Evolutionary conservation across 306 rosid species (phyloP).

Genomic region (Cicer chorassanicum): DNA sequence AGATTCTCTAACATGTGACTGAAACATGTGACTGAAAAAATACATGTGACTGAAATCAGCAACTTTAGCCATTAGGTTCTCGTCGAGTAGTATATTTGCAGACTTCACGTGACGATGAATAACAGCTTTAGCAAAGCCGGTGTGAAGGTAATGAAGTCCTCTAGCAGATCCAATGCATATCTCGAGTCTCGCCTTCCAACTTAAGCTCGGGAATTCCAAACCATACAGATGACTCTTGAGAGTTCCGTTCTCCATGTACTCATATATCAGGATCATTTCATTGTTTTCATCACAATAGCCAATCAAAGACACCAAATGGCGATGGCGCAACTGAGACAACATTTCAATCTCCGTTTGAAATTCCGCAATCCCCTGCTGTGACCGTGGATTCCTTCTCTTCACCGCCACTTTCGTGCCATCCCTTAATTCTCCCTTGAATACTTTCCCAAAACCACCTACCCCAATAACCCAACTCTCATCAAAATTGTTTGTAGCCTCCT

Average conservation of each 20-base stretch:
- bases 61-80: conserved; percentile 91
- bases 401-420: conserved; percentile 87
- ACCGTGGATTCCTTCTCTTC: conserved; percentile 84
- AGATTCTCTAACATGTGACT: no score
- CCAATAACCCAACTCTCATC: conserved; percentile 86
- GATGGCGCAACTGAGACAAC: conserved; percentile 89
- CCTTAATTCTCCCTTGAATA: conserved; percentile 72
- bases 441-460: conserved; percentile 86
- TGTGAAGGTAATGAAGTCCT: conserved; percentile 95
- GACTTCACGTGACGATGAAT: no score
- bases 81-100: conserved; percentile 87
- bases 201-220: conserved; percentile 64
- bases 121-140: conserved; percentile 85
- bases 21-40: no score
- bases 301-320: conserved; percentile 85
- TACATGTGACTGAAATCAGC: no score
- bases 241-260: conserved; percentile 92
- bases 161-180: conserved; percentile 91
- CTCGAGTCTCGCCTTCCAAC: conserved; percentile 89
- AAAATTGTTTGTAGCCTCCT: conserved; percentile 78
- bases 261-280: conserved; percentile 89
- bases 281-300: conserved; percentile 89
- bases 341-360: no score
- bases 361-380: conserved; percentile 85
- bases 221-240: conserved; percentile 88